These are phyloP conservation scores for Urtica urens DNA, from an alignment of 306 rosid genomes.

Conservation along the genomic window DNA sequence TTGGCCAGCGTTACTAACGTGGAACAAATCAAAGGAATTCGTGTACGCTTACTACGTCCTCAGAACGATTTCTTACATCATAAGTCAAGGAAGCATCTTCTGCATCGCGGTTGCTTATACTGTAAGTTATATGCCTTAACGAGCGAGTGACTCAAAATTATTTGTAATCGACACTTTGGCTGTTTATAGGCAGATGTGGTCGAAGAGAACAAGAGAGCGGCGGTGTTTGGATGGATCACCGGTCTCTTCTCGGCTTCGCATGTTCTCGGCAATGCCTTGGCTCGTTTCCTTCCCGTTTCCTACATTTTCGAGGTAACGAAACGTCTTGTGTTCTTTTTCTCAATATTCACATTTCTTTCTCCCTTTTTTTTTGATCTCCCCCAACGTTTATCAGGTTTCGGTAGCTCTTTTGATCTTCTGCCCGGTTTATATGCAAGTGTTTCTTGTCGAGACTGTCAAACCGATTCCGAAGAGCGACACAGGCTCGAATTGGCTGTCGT, in stretches of 20 bases:
- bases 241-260: constrained; percentile 58
- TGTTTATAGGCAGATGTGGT: constrained; percentile 55
- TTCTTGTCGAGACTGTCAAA: constrained; percentile 45
- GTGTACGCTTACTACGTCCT: constrained; percentile 54
- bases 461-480: constrained; percentile 18
- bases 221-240: constrained; percentile 51
- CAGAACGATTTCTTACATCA: constrained; percentile 42
- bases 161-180: constrained; percentile 10
- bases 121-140: constrained; percentile 25
- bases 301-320: constrained; percentile 39
- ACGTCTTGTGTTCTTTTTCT: background rate
- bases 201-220: constrained; percentile 36
- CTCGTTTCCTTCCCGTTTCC: constrained; percentile 42
- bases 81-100: constrained; percentile 65
- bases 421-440: constrained; percentile 57
- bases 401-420: constrained; percentile 42
- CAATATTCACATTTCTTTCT: background rate
- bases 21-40: constrained; percentile 37
- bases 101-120: constrained; percentile 53
- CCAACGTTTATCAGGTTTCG: constrained; percentile 81
- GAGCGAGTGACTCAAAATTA: background rate
- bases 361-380: too few relatives aligned
- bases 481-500: constrained; percentile 28
- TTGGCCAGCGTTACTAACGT: constrained; percentile 44
- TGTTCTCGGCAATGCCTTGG: constrained; percentile 43